Conservation (phyloP, 495 filamentous ascomycete species). For the Daldinia vernicosa region DNA sequence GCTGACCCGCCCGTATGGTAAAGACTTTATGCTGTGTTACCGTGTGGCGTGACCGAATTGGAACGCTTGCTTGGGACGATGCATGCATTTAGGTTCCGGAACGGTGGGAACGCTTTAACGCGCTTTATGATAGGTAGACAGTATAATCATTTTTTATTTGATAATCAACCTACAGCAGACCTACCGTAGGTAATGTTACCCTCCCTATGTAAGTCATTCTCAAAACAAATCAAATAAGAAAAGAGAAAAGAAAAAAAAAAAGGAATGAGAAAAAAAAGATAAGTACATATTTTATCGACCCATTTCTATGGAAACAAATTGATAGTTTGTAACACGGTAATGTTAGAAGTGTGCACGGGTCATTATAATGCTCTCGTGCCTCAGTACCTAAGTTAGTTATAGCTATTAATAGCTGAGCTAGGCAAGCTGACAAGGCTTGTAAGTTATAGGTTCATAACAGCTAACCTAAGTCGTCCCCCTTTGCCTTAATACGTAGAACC, state of each 20-base stretch:
- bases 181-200: background rate
- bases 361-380: conserved; percentile 1
- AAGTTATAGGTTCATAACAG: background rate
- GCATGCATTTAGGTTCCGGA: conserved; percentile 13
- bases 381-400: background rate
- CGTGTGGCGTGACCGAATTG: conserved; percentile 30
- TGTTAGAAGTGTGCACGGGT: conserved; percentile 1
- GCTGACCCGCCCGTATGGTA: conserved; percentile 21
- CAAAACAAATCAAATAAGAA: background rate
- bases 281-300: background rate
- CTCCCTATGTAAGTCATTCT: background rate
- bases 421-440: background rate
- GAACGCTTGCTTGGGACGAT: conserved; percentile 11
- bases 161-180: too few species aligned
- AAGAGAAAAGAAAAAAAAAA: background rate
- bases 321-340: background rate
- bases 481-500: background rate
- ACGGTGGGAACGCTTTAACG: background rate
- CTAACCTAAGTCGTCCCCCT: background rate
- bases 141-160: conserved; percentile 7
- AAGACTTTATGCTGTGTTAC: conserved; percentile 34
- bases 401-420: conserved; percentile 4
- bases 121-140: background rate
- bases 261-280: background rate
- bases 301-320: background rate